phyloP scores from a whole-genome alignment of 768 basidiomycete species.

The Boletus pseudopeckii region DNA sequence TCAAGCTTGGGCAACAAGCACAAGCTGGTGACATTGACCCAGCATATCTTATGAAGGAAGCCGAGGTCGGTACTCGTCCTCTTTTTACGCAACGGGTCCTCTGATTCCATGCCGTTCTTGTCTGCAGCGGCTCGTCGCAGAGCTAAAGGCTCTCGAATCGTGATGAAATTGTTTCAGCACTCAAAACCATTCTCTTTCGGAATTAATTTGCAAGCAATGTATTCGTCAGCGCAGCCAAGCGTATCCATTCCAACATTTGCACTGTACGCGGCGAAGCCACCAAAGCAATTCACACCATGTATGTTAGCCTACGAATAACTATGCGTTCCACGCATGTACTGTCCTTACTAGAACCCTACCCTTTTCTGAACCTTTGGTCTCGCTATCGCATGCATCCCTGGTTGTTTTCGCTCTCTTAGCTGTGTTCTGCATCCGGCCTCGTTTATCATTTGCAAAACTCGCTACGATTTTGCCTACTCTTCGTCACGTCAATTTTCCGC shows the following conservation, averaged over 20 bases:
- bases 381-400: slow-evolving; percentile 20
- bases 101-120: slow-evolving; percentile 2
- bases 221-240: slow-evolving; percentile 23
- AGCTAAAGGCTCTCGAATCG: slow-evolving; percentile 51
- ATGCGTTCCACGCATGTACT: slow-evolving; percentile 23
- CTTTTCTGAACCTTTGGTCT: slow-evolving; percentile 6
- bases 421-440: slow-evolving; percentile 15
- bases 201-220: slow-evolving; percentile 25
- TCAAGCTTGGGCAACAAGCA: slow-evolving; percentile 50
- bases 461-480: slow-evolving; percentile 5
- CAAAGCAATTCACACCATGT: slow-evolving; percentile 25
- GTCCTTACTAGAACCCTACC: slow-evolving; percentile 20
- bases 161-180: slow-evolving; percentile 15
- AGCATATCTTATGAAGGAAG: slow-evolving; percentile 50
- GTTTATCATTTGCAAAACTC: slow-evolving; percentile 10
- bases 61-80: slow-evolving; percentile 43
- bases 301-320: slow-evolving; percentile 29
- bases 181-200: slow-evolving; percentile 2
- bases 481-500: not conserved
- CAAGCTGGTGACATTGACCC: slow-evolving; percentile 40
- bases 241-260: slow-evolving; percentile 21
- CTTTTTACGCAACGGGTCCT: not conserved
- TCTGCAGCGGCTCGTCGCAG: slow-evolving; percentile 58
- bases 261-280: slow-evolving; percentile 28
- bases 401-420: slow-evolving; percentile 27